A percentile compares a stretch with the other conserved stretches of the same genome.
Conservation (phyloP, 2,329 filamentous ascomycete genomes). For the Colletotrichum tropicicola region DNA sequence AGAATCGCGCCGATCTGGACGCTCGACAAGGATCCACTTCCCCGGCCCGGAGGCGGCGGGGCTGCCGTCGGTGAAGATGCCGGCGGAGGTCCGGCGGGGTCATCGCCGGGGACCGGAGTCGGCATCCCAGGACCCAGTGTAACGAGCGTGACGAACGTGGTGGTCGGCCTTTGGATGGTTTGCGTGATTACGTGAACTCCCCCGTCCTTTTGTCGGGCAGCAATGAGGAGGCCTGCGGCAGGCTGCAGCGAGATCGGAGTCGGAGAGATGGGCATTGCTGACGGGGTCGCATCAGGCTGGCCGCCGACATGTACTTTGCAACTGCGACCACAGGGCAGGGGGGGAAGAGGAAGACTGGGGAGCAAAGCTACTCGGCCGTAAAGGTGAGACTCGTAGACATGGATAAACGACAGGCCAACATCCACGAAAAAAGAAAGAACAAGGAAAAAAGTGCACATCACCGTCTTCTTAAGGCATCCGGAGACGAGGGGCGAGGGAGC, state of each 20-base stretch:
- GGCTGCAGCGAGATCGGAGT: constrained; percentile 20
- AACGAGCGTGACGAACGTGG: constrained; percentile 47
- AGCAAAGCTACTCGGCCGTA: too few relatives aligned
- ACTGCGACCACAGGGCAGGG: too few relatives aligned
- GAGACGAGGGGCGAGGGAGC: neutral
- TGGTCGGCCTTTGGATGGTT: constrained; percentile 42
- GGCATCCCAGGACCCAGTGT: constrained; percentile 36
- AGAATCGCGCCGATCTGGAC: constrained; percentile 52
- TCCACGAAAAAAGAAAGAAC: neutral
- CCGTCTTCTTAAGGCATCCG: neutral
- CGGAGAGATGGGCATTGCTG: constrained; percentile 18
- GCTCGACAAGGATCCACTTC: constrained; percentile 39
- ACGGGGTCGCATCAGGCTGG: constrained; percentile 10
- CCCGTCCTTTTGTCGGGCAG: constrained; percentile 17
- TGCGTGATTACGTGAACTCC: constrained; percentile 42
- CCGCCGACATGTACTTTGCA: neutral
- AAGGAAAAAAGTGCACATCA: constrained; percentile 14
- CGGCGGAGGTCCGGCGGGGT: constrained; percentile 26
- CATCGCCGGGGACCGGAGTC: constrained; percentile 23
- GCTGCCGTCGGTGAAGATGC: neutral
- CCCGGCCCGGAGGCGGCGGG: constrained; percentile 25
- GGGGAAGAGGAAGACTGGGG: too few relatives aligned
- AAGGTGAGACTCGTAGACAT: neutral
- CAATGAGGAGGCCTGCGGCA: neutral
- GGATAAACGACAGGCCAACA: neutral